Base-by-base conservation (phyloP, 1,284 basidiomycete species). In the Jaminaea rosea region DNA sequence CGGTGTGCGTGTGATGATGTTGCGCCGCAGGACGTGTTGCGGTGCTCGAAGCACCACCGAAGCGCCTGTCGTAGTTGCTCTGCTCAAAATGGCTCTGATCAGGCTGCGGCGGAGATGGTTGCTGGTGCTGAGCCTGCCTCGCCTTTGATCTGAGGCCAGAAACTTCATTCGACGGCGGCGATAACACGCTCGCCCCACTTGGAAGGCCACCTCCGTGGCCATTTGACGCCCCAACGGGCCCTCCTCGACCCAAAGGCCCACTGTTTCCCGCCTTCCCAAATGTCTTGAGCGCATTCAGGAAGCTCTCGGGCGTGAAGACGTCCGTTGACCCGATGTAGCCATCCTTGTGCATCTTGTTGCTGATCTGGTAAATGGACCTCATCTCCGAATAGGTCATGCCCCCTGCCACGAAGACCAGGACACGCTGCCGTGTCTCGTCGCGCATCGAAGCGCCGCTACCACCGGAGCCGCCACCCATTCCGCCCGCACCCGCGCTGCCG, bases 321-420 rank as follows among this genome's bases (percentile, higher is more conserved):
- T 97, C 89, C 7, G 91, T 92, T 10, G 92, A 93, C 26, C 93
- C 91, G 59, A 98, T 88, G 75, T 85, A 87, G 52, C 97, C 82
- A 64, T 98, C 93, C 75, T 87, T 90, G 66, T 85, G 84, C 46
- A 89, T 75, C 6, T 81, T 72, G 46, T 79, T 79, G 4, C 87
- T 86, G 7, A 93, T 77, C 47, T 85, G 79, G 72, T 97, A 98
- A 28, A 82, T 85, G 69, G 89, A 84, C 52, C 93, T 79, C 75
- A 94, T 85, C 76, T 99, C 94, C 0, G 88, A 90, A 74, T 92
- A 94, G 1, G 93, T 94, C 82, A 94, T 86, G 1, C 94, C 94
- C 27, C 94, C 94, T 10, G 88, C 88, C 11, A 97, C 80, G 74
- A 97, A 98, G 36, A 97, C 80, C 47, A 99, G 78, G 21, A 94